Percentiles rank a stretch among this genome's conserved stretches.
Evolutionary conservation across 2,329 filamentous ascomycete genomes (phyloP).

Genomic region (Cladorrhinum sp.): DNA sequence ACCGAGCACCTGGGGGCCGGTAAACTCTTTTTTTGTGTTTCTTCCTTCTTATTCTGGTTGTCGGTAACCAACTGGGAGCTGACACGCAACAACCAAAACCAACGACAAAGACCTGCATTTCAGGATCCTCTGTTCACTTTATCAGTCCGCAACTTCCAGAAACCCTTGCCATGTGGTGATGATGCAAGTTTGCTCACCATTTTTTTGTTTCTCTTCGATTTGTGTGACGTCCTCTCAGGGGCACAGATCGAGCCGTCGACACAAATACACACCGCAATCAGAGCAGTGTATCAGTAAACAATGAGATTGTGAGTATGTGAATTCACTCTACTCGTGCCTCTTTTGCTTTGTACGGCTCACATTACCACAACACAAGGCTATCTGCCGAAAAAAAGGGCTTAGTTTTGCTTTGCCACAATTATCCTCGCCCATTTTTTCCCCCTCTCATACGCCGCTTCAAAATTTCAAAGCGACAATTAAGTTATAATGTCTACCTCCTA

Average conservation of each 20-base stretch:
- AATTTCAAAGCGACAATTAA: too few species aligned
- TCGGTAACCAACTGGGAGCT: constrained; percentile 3
- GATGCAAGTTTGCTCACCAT: neutral
- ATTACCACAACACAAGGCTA: neutral
- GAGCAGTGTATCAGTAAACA: too few species aligned
- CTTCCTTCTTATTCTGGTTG: too few species aligned
- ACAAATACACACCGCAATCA: too few species aligned
- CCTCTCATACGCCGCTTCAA: too few species aligned
- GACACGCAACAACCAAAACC: neutral
- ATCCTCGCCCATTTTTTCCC: neutral
- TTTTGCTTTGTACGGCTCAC: too few species aligned
- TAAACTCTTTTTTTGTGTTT: neutral
- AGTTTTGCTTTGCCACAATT: neutral
- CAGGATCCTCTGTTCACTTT: neutral
- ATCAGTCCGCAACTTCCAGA: neutral
- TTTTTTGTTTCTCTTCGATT: neutral
- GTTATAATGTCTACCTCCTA: too few species aligned
- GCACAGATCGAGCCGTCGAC: too few species aligned
- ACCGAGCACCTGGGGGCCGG: neutral
- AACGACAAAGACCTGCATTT: neutral
- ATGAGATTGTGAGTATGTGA: too few species aligned
- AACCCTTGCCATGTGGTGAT: neutral
- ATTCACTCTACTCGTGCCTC: too few species aligned
- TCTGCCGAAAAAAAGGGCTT: neutral
- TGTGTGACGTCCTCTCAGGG: neutral